A percentile compares a stretch with the other conserved stretches of the same genome.
These are phyloP conservation scores for Starmerella bombicola DNA, from an alignment of 805 yeast genomes.

Conservation along the genomic window DNA sequence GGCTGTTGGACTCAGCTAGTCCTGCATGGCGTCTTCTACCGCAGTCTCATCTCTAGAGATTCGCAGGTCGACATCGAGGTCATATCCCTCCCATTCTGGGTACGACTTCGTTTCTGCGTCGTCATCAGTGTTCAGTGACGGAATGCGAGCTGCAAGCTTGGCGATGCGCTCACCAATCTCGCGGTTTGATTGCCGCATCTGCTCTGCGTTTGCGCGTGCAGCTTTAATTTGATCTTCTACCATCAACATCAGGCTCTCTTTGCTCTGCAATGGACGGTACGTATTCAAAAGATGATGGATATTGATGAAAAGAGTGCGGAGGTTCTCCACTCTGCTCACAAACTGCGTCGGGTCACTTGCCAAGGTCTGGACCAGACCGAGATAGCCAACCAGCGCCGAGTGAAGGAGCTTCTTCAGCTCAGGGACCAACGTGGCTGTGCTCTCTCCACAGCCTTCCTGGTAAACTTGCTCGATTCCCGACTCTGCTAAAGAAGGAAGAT, in stretches of 20 bases:
- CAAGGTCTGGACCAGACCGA: constrained; percentile 71
- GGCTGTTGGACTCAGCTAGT: no score
- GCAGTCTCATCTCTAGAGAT: not conserved
- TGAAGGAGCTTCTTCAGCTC: constrained; percentile 72
- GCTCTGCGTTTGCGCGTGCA: constrained; percentile 23
- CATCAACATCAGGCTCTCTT: constrained; percentile 73
- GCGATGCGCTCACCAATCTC: constrained; percentile 33
- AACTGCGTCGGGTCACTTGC: constrained; percentile 57
- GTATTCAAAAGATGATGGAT: constrained; percentile 85
- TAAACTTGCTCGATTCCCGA: constrained; percentile 72
- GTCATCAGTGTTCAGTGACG: constrained; percentile 2
- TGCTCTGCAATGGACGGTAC: constrained; percentile 87
- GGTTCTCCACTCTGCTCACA: constrained; percentile 56
- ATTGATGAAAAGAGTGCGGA: constrained; percentile 69
- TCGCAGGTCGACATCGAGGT: constrained; percentile 14
- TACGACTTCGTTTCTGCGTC: not conserved
- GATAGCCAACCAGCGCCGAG: constrained; percentile 63
- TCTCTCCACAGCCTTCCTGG: constrained; percentile 23
- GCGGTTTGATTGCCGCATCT: constrained; percentile 32
- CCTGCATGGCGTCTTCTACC: not conserved
- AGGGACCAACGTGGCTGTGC: constrained; percentile 17
- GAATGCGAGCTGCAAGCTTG: constrained; percentile 27
- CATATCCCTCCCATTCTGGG: constrained; percentile 15
- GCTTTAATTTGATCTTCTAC: constrained; percentile 51
- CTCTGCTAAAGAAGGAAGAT: constrained; percentile 59